Evolutionary conservation across 2,329 filamentous ascomycete genomes (phyloP).

Genomic region (Xylariaceae sp.): DNA sequence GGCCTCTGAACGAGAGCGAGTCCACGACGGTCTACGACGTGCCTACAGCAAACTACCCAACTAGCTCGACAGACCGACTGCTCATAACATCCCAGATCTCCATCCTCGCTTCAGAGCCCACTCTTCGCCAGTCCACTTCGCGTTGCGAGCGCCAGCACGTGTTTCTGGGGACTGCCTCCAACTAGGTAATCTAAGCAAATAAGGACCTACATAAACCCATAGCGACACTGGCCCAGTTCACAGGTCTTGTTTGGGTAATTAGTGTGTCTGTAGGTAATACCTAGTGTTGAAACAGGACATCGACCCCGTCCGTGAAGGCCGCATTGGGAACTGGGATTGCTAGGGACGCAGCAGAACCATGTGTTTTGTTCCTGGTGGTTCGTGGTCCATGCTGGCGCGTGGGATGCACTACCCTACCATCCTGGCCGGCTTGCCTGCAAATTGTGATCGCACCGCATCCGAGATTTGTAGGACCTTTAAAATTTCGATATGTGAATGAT

Average conservation of each 20-base stretch:
- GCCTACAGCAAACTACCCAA: no score
- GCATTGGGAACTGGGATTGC: neutral
- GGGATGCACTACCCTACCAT: conserved; percentile 4
- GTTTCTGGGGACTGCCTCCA: conserved; percentile 14
- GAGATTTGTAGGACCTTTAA: no score
- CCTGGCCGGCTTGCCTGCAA: neutral
- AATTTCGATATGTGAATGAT: no score
- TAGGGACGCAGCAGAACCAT: neutral
- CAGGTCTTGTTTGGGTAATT: neutral
- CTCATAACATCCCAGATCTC: neutral
- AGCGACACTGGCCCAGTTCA: no score
- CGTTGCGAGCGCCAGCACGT: conserved; percentile 21
- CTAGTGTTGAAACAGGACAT: neutral
- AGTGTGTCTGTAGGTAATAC: neutral
- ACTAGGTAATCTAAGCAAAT: neutral
- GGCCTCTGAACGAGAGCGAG: no score
- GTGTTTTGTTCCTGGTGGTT: neutral
- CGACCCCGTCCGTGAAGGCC: neutral
- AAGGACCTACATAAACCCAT: no score
- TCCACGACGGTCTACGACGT: no score
- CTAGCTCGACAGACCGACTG: neutral
- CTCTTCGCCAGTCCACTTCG: conserved; percentile 14
- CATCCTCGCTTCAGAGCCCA: conserved; percentile 5
- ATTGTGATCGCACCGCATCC: no score
- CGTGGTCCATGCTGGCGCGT: conserved; percentile 2